These are phyloP conservation scores for Quercus agrifolia DNA, from an alignment of 306 rosid species.

Conservation along the genomic window DNA sequence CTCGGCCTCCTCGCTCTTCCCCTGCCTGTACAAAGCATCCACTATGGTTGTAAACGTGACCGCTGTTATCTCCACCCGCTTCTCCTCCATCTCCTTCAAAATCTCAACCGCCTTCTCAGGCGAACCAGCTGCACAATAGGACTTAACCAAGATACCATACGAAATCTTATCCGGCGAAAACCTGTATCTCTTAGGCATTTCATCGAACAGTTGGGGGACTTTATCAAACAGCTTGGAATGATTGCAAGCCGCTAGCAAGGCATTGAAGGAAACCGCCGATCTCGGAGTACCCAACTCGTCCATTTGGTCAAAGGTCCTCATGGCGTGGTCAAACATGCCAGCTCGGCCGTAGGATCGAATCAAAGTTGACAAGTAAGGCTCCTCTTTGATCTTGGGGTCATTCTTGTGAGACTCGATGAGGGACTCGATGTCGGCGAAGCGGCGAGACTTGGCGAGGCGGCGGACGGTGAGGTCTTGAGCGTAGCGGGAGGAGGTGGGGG, in stretches of 20 bases:
- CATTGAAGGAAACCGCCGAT: constrained; percentile 52
- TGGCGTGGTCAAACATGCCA: constrained; percentile 57
- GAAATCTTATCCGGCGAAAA: constrained; percentile 50
- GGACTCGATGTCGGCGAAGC: constrained; percentile 50
- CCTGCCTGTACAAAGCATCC: constrained; percentile 47
- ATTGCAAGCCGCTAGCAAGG: constrained; percentile 49
- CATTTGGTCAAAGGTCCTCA: constrained; percentile 52
- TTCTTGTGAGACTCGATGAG: constrained; percentile 61
- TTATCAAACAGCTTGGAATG: constrained; percentile 33
- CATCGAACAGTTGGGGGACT: constrained; percentile 48
- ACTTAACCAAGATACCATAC: constrained; percentile 51
- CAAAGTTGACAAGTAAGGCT: constrained; percentile 50
- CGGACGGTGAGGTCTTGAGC: constrained; percentile 63
- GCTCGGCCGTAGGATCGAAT: constrained; percentile 69
- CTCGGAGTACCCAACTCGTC: constrained; percentile 56
- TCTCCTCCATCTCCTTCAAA: constrained; percentile 38
- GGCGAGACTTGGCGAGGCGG: constrained; percentile 55
- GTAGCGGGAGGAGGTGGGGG: constrained; percentile 53
- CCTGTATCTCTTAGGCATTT: constrained; percentile 42
- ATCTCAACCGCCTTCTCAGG: constrained; percentile 40
- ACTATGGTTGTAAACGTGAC: constrained; percentile 50
- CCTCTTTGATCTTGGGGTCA: constrained; percentile 52
- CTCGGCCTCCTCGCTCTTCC: constrained; percentile 51
- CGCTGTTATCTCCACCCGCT: constrained; percentile 44
- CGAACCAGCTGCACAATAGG: constrained; percentile 37